Percentiles rank a stretch among this genome's conserved stretches.
Evolutionary conservation across 306 rosid genomes (phyloP).

Genomic region (Rosa lucieae): DNA sequence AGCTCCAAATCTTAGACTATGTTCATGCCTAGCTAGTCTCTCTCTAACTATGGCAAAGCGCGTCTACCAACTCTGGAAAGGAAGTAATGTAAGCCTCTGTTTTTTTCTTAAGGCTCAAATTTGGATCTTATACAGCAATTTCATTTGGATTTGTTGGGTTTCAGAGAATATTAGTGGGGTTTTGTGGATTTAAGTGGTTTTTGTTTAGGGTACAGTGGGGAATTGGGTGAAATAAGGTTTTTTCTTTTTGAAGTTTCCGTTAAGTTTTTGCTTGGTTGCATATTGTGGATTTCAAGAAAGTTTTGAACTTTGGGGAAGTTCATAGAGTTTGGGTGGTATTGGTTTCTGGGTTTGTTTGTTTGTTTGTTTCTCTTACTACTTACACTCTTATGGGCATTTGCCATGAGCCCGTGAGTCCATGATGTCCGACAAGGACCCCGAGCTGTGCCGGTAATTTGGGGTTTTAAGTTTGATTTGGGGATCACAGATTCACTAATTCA

Average conservation of each 20-base stretch:
- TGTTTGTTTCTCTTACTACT: too few species aligned
- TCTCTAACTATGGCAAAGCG: conserved; percentile 29
- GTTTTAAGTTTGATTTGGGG: too few species aligned
- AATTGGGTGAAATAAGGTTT: conserved; percentile 17
- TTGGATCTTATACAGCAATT: conserved; percentile 18
- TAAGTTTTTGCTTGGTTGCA: neutral
- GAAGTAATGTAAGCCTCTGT: conserved; percentile 69
- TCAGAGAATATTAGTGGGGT: conserved; percentile 23
- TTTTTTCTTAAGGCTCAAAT: conserved; percentile 13
- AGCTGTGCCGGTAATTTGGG: too few species aligned
- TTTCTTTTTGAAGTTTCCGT: conserved; percentile 6
- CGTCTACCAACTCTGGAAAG: conserved; percentile 89
- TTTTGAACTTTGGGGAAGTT: neutral
- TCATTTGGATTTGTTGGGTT: conserved; percentile 34
- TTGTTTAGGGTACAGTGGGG: too few species aligned
- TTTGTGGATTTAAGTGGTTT: conserved; percentile 27
- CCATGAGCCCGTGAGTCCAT: too few species aligned
- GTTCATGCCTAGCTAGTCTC: too few species aligned
- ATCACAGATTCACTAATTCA: too few species aligned
- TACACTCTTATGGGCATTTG: too few species aligned
- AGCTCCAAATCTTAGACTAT: too few species aligned
- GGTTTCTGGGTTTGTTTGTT: neutral
- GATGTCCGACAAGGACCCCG: too few species aligned
- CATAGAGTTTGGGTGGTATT: neutral
- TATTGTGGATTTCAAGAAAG: neutral